Base-by-base conservation (phyloP, 2,329 filamentous ascomycete species). In the Ambrosiella beaveri region DNA sequence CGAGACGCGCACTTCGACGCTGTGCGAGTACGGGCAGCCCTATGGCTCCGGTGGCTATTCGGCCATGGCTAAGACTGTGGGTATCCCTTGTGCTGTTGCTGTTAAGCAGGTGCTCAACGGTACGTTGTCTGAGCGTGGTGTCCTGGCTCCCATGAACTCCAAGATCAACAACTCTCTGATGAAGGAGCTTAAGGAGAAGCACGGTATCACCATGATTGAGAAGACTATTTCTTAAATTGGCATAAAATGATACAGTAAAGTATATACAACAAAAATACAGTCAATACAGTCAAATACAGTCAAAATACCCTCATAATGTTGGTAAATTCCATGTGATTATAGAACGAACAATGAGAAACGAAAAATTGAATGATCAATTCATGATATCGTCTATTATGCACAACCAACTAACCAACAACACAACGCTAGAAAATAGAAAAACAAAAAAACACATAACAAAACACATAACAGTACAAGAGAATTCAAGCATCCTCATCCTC, bases 61-160 rank as follows among this genome's bases (percentile, higher is more conserved):
- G 3, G 81, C 86, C 64, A 95, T 95, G 88, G 87, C 86, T 51
- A 85, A 83, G 70, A 71, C 88, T 49, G 88, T 94, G 58, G 87
- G 87, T 67, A 76, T 89, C 3, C 85, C 86, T 4, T 73, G 71
- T 60, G 71, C 68, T 54, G 71, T 73, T 27, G 88, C 88, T 50
- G 85, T 89, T 62, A 78, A 87, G 75, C 80, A 85, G 74, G 84
- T 93, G 27, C 77, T 91, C 44, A 76, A 88, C 68, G 85, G 86
- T 15, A 85, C 81, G 2, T 81, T 90, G 62, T 77, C 73, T 52
- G 77, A 87, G 69, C 85, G 80, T 73, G 85, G 85, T 68, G 75
- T 93, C 56, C 71, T 94, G 61, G 88, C 87, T 35, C 87, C 87
- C 13, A 86, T 91, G 78, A 82, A 73, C 65, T 75, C 77, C 61